A percentile compares a stretch with the other conserved stretches of the same genome.
Evolutionary conservation across 2,329 filamentous ascomycete species (phyloP).

Genomic region (Fusarium sororula): DNA sequence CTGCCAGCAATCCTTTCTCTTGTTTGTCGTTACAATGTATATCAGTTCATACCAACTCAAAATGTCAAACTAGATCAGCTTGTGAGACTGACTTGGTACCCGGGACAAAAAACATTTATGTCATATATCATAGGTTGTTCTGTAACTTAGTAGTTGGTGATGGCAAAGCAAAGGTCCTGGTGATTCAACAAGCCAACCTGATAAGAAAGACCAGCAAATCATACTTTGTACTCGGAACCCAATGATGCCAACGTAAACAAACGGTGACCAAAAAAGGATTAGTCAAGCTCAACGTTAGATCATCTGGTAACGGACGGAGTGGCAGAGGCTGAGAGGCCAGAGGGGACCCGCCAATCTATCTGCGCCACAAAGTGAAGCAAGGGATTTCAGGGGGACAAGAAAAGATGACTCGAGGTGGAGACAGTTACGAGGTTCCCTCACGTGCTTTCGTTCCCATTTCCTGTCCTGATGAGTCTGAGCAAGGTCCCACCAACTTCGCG

Average conservation of each 20-base stretch:
- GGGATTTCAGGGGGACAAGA: conserved; percentile 22
- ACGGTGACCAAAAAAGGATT: conserved; percentile 28
- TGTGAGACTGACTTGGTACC: no score
- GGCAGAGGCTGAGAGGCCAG: neutral
- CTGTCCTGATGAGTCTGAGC: conserved; percentile 49
- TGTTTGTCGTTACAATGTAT: neutral
- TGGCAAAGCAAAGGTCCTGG: neutral
- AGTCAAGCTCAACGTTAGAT: neutral
- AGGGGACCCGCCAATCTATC: neutral
- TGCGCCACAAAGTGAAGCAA: conserved; percentile 31
- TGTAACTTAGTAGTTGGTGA: neutral
- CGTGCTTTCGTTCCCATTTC: conserved; percentile 57
- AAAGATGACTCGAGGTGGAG: conserved; percentile 27
- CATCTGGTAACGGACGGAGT: conserved; percentile 9
- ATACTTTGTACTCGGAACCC: neutral
- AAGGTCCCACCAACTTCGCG: conserved; percentile 50
- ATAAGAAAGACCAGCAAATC: neutral
- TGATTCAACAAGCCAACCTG: neutral
- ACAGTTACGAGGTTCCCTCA: conserved; percentile 45
- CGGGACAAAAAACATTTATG: neutral
- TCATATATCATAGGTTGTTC: neutral
- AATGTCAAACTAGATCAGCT: neutral
- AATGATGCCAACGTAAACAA: neutral
- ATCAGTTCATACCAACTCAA: neutral
- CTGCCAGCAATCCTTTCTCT: neutral